Evolutionary conservation across 768 basidiomycete genomes (phyloP), one percentile per base, ranked within the genome.

Genomic region (Boletus subparvulus): DNA sequence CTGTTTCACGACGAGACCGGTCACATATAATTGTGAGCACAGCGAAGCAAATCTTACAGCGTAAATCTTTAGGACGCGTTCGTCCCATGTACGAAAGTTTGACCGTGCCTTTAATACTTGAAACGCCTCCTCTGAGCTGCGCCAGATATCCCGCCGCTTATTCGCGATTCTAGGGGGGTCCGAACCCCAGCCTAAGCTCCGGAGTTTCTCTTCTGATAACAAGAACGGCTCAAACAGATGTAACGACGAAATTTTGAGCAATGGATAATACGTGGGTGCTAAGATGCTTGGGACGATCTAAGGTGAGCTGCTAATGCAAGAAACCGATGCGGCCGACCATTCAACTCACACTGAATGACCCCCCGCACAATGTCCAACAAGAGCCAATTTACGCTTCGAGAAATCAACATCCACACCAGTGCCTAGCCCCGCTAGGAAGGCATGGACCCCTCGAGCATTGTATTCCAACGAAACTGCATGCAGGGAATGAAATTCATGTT

Each of bases 331-430:
- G 6, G n/a, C 5, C 7, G 21, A 35, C 9, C 1, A 28, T 8
- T n/a, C 2, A 11, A 43, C 60, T 46, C 39, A 59, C 57, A 36
- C 9, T 5, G 46, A 37, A 6, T 26, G 10, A 11, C 47, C 53
- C 6, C 60, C 60, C 11, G 37, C 19, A 9, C 39, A 61, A 33
- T 55, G 61, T 3, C 58, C 61, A 1, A 59, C 47, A 2, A 24
- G 13, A 3, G 37, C 54, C 11, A 61, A n/a, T 19, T 32, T 45
- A 6, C 61, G 58, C 33, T 50, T 49, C 12, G 58, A 61, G 12
- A 61, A 61, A 16, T 61, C 51, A 28, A 61, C 47, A 9, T 52
- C 51, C 8, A 52, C 54, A 16, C 50, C 49, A 13, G 16, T 42
- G 3, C 60, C 57, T 14, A 55, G 11, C 6, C 57, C 47, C 0